These are phyloP conservation scores for Aspergillus sp. DNA, from an alignment of 2,329 filamentous ascomycete genomes.

Conservation along the genomic window DNA sequence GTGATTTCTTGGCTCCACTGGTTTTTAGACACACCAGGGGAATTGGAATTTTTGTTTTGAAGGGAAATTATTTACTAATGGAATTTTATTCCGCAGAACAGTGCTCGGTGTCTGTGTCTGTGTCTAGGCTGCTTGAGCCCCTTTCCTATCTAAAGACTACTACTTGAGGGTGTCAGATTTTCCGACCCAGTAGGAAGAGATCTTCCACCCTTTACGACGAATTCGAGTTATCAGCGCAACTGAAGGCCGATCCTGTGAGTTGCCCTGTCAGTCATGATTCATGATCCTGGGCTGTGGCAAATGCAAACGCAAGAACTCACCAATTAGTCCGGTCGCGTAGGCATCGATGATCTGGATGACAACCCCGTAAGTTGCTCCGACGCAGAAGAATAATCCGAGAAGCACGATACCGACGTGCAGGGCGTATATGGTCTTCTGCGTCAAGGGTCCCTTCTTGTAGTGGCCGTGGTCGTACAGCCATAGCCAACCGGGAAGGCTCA, in stretches of 20 bases:
- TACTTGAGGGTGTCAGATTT: not conserved
- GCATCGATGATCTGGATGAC: slow-evolving; percentile 18
- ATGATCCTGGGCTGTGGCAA: too few species aligned
- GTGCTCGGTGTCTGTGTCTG: too few species aligned
- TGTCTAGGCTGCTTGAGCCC: too few species aligned
- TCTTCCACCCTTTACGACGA: not conserved
- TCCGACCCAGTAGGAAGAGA: not conserved
- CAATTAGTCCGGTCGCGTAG: slow-evolving; percentile 13
- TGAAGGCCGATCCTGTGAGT: slow-evolving; percentile 12
- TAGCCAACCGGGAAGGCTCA: slow-evolving; percentile 50
- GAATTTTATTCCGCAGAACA: too few species aligned
- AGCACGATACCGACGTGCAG: slow-evolving; percentile 46
- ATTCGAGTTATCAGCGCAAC: slow-evolving; percentile 16
- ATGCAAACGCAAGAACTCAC: not conserved
- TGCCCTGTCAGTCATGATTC: too few species aligned
- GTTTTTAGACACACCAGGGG: too few species aligned
- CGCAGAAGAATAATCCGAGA: slow-evolving; percentile 48
- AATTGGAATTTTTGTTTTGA: too few species aligned
- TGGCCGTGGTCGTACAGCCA: slow-evolving; percentile 51
- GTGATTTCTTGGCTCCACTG: too few species aligned
- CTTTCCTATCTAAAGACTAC: not conserved
- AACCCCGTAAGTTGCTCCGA: slow-evolving; percentile 43
- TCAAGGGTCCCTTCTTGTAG: slow-evolving; percentile 39
- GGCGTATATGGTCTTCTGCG: slow-evolving; percentile 39
- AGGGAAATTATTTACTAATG: too few species aligned